Evolutionary conservation across 805 yeast genomes (phyloP).

Genomic region (Candida suzukii): DNA sequence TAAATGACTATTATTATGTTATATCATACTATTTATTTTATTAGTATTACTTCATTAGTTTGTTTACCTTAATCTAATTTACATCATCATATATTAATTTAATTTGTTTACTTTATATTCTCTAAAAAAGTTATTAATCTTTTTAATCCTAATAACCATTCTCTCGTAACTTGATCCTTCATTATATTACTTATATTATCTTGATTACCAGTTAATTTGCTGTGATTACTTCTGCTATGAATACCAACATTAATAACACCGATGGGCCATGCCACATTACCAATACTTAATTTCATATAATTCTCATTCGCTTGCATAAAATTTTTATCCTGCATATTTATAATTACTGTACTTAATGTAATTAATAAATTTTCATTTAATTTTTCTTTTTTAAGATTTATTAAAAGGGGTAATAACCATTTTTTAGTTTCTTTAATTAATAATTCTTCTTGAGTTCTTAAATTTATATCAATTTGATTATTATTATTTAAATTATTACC

Average conservation of each 20-base stretch:
- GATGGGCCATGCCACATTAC: slow-evolving; percentile 90
- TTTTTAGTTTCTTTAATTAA: slow-evolving; percentile 39
- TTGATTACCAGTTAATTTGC: slow-evolving; percentile 47
- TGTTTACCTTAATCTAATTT: too few species aligned
- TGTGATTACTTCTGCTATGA: slow-evolving; percentile 63
- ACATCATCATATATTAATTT: too few species aligned
- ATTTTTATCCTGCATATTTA: slow-evolving; percentile 49
- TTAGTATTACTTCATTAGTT: too few species aligned
- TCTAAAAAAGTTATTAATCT: slow-evolving; percentile 58
- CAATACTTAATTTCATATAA: slow-evolving; percentile 72
- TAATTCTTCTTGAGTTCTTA: slow-evolving; percentile 12
- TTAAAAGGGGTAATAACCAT: slow-evolving; percentile 45
- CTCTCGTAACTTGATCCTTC: slow-evolving; percentile 67
- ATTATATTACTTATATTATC: slow-evolving; percentile 58
- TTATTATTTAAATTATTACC: slow-evolving; percentile 13
- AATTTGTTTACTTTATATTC: slow-evolving; percentile 4
- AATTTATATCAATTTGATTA: slow-evolving; percentile 6
- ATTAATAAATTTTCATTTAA: slow-evolving; percentile 36
- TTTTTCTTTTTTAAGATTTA: slow-evolving; percentile 39
- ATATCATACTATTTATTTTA: too few species aligned
- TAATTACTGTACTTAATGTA: slow-evolving; percentile 44
- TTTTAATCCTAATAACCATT: slow-evolving; percentile 73
- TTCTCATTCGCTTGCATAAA: slow-evolving; percentile 53
- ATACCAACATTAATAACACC: slow-evolving; percentile 78
- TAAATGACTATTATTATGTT: too few species aligned